Evolutionary conservation across 2,329 filamentous ascomycete genomes (phyloP), one percentile per base, ranked within the genome.

Genomic region (Colletotrichum graminicola): DNA sequence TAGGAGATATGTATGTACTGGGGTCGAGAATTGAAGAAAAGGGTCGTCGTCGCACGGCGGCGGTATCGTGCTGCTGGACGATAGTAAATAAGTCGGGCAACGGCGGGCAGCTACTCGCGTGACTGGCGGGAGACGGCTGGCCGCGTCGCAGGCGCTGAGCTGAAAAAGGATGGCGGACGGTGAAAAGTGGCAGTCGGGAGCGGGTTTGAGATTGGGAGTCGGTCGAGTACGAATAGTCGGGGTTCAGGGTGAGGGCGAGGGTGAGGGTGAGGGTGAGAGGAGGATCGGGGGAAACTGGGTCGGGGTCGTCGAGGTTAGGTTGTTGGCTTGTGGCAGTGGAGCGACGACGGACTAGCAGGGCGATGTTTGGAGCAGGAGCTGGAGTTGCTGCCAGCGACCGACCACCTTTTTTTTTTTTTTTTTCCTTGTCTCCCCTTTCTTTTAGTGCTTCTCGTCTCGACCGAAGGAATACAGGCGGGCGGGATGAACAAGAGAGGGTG

Each of bases 221-320:
- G 67, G 64, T 71, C 67, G 67, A 71, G 67, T 69, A 49, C 39
- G 51, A 52, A 54, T 68, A 65, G 67, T 71, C 64, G 64, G 68
- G 68, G 61, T 52, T 71, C 56, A 66, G 63, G 63, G 64, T 66
- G 54, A 66, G 36, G 56, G 56, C 47, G 54, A 61, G 56, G 55
- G 64, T 66, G 54, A 66, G 36, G 56, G 56, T 36, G 54, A 61
- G 56, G 55, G 64, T 66, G 64, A 66, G 62, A 41, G 62, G 68
- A 71, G 60, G 64, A 64, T 71, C 47, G 65, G 69, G 66, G 65
- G 69, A 39, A 60, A 66, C 62, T 45, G 59, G 66, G 69, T 60
- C 65, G 65, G 67, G 69, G 69, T 72, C 60, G 69, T 67, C 47
- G 60, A 72, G 59, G 65, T 69, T 68, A 60, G 69, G 65, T 71